phyloP scores from a whole-genome alignment of 257 asterid genomes.

The Marsdenia floribunda region DNA sequence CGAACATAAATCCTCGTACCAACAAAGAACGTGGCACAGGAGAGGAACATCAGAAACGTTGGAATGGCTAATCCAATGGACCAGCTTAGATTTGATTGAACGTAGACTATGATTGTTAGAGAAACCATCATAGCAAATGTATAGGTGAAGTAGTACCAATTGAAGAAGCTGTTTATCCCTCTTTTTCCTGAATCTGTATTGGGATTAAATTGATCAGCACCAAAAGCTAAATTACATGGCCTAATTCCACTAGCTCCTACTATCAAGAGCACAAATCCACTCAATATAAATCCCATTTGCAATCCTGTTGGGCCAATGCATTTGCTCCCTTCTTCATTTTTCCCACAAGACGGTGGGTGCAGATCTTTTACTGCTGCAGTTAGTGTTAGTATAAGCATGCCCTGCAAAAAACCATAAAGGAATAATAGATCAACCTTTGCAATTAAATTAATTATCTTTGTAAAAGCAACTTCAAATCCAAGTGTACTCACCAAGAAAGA shows the following conservation, averaged over 20 bases:
- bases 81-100: constrained; percentile 34
- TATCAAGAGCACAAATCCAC: constrained; percentile 21
- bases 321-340: background rate
- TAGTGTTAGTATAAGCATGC: constrained; percentile 31
- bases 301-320: constrained; percentile 22
- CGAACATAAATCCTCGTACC: constrained; percentile 28
- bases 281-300: constrained; percentile 25
- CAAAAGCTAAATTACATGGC: constrained; percentile 38
- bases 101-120: constrained; percentile 30
- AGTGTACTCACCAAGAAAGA: constrained; percentile 23
- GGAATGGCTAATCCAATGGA: constrained; percentile 34
- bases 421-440: background rate
- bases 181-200: constrained; percentile 29
- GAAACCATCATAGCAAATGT: constrained; percentile 33
- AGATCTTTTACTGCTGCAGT: constrained; percentile 26
- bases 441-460: no score
- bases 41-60: constrained; percentile 25
- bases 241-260: constrained; percentile 35
- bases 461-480: background rate
- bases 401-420: constrained; percentile 10
- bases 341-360: constrained; percentile 29
- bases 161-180: constrained; percentile 34
- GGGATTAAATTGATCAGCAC: constrained; percentile 40
- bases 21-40: constrained; percentile 22
- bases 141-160: constrained; percentile 33